phyloP scores from a whole-genome alignment of 1,284 basidiomycete species.

The Cryptococcus hybrid region DNA sequence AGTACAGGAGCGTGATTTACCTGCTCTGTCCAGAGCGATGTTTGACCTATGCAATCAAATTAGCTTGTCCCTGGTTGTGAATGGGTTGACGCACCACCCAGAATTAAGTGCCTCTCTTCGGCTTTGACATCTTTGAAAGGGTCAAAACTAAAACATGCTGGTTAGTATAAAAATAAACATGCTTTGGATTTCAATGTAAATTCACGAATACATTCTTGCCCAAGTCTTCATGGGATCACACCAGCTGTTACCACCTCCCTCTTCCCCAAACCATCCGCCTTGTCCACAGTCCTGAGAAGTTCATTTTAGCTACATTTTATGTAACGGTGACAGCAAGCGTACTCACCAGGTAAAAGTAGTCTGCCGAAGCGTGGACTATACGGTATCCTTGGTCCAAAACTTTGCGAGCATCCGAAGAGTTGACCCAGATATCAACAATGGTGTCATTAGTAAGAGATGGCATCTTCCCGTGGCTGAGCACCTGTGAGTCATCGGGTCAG shows the following conservation, averaged over 20 bases:
- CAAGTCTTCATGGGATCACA: constrained; percentile 76
- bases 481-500: too few relatives aligned
- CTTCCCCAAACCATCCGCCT: constrained; percentile 69
- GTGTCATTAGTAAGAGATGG: constrained; percentile 64
- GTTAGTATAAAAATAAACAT: neutral
- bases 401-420: constrained; percentile 58
- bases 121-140: constrained; percentile 61
- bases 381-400: constrained; percentile 62
- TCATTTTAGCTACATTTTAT: too few relatives aligned
- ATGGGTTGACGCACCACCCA: constrained; percentile 58
- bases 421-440: constrained; percentile 71
- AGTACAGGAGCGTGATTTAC: constrained; percentile 1
- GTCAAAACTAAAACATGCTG: constrained; percentile 60
- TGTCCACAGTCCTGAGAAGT: constrained; percentile 66
- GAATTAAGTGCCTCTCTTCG: constrained; percentile 57
- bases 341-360: constrained; percentile 71
- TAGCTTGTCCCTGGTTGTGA: neutral
- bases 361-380: constrained; percentile 65
- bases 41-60: constrained; percentile 46
- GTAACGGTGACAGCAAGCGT: neutral
- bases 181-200: neutral
- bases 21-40: constrained; percentile 76
- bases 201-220: constrained; percentile 57
- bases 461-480: constrained; percentile 58
- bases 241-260: constrained; percentile 58